Conservation (phyloP, 2,329 filamentous ascomycete genomes). For the Bimuria novae-zelandiae region DNA sequence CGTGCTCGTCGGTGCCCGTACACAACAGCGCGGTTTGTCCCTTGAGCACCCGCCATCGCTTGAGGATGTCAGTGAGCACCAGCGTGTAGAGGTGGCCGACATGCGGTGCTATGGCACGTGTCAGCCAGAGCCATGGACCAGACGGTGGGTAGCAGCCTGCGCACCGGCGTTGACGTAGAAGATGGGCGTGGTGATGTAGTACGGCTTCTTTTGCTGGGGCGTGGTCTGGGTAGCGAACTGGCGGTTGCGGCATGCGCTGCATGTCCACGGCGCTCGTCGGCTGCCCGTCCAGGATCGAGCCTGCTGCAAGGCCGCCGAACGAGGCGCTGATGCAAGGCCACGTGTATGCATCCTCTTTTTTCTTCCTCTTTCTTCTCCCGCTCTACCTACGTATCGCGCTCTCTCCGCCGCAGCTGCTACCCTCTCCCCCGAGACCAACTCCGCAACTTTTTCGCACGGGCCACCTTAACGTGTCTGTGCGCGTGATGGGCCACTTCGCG, state of each 20-base stretch:
- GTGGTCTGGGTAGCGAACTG: conserved; percentile 25
- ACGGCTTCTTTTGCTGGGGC: conserved; percentile 67
- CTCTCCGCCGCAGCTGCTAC: background rate
- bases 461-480: too few species aligned
- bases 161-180: conserved; percentile 97
- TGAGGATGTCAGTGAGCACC: conserved; percentile 86
- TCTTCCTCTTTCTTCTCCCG: conserved; percentile 12
- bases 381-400: background rate
- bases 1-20: conserved; percentile 96
- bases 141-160: conserved; percentile 28
- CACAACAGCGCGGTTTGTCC: conserved; percentile 74
- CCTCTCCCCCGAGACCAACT: too few species aligned
- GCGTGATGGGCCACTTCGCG: too few species aligned
- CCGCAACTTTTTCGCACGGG: too few species aligned
- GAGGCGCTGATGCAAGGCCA: conserved; percentile 21
- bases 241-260: conserved; percentile 19
- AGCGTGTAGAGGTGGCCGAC: conserved; percentile 94
- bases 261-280: too few species aligned
- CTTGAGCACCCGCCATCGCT: conserved; percentile 83
- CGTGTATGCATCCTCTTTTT: conserved; percentile 37
- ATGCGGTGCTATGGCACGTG: conserved; percentile 71
- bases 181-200: conserved; percentile 94
- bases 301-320: conserved; percentile 26
- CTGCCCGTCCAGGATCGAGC: conserved; percentile 28
- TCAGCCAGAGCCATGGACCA: background rate